Conservation (phyloP, 345 rosid genomes). For the Dovyalis caffra region DNA sequence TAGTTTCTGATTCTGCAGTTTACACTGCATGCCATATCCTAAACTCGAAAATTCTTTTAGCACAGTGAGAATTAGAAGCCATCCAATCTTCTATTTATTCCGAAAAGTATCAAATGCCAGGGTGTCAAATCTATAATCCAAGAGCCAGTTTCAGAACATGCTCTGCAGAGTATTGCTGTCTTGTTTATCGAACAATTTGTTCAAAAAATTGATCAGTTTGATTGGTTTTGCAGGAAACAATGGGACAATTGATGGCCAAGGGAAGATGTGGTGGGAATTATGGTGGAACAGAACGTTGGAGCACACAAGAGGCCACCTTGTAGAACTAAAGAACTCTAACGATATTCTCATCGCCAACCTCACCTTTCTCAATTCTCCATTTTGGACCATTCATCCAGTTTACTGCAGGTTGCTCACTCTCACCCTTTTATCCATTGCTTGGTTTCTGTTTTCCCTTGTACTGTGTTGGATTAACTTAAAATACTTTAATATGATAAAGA, state of each 20-base stretch:
- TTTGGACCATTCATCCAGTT: constrained; percentile 96
- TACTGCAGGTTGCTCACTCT: constrained; percentile 69
- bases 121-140: neutral
- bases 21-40: neutral
- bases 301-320: constrained; percentile 91
- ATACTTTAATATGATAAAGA: neutral
- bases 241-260: constrained; percentile 95
- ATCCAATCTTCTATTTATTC: neutral
- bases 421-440: neutral
- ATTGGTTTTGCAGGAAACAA: constrained; percentile 59
- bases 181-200: neutral
- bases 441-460: neutral
- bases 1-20: neutral
- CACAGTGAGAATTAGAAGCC: neutral
- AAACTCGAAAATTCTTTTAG: neutral
- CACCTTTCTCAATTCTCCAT: constrained; percentile 81
- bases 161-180: neutral
- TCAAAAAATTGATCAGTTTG: neutral
- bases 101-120: neutral
- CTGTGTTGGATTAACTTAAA: neutral
- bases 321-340: constrained; percentile 78
- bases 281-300: constrained; percentile 96
- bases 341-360: constrained; percentile 81
- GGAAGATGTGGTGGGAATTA: constrained; percentile 97
- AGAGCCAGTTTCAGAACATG: neutral